Percentiles rank a stretch among this genome's conserved stretches.
phyloP scores from a whole-genome alignment of 2,329 filamentous ascomycete species.

The Fusarium sp. region DNA sequence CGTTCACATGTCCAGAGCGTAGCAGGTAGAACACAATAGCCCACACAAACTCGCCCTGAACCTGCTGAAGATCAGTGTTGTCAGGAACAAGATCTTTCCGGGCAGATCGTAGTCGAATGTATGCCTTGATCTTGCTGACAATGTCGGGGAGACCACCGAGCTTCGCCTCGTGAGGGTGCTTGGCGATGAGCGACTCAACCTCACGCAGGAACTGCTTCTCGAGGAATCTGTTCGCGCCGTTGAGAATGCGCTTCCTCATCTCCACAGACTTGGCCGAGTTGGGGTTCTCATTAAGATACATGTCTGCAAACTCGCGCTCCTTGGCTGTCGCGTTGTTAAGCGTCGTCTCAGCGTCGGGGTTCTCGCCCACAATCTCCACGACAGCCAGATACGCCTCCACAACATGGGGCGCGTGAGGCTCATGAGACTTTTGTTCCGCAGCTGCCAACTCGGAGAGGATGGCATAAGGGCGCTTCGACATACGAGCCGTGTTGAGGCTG shows the following conservation, averaged over 20 bases:
- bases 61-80: constrained; percentile 81
- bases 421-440: constrained; percentile 77
- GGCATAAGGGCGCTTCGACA: constrained; percentile 75
- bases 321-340: constrained; percentile 74
- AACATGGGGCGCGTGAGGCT: constrained; percentile 79
- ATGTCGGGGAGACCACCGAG: constrained; percentile 90
- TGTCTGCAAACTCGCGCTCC: constrained; percentile 80
- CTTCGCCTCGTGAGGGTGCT: constrained; percentile 88
- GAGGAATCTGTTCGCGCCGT: constrained; percentile 82
- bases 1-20: constrained; percentile 83
- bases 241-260: constrained; percentile 83
- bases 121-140: constrained; percentile 91
- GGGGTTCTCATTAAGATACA: constrained; percentile 81
- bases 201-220: constrained; percentile 85
- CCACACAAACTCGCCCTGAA: constrained; percentile 90
- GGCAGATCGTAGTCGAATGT: constrained; percentile 82
- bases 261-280: constrained; percentile 73
- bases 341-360: constrained; percentile 67
- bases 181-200: constrained; percentile 81
- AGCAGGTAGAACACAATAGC: constrained; percentile 93
- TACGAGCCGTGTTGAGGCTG: constrained; percentile 79
- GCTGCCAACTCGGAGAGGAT: constrained; percentile 81
- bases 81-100: constrained; percentile 89
- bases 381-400: constrained; percentile 87
- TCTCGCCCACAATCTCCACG: constrained; percentile 82